Conservation (phyloP, 108 stramenopile genomes). For the Nitzschia putrida region DNA sequence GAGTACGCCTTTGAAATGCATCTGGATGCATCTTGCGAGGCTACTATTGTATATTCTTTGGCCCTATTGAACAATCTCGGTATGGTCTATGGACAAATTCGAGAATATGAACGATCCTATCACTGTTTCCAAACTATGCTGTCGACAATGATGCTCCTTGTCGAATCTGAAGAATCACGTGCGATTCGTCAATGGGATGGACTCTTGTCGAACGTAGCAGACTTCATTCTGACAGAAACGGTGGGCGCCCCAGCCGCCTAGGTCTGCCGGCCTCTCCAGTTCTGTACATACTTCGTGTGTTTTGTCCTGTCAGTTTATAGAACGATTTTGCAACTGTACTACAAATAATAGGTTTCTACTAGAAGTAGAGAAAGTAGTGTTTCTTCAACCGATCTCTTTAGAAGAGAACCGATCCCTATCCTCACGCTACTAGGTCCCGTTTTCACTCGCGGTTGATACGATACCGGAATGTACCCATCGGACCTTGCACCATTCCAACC, state of each 20-base stretch:
- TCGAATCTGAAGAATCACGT: slow-evolving; percentile 25
- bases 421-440: no score
- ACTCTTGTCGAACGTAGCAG: slow-evolving; percentile 21
- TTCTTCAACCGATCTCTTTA: no score
- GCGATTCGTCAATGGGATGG: slow-evolving; percentile 27
- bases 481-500: no score
- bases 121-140: slow-evolving; percentile 29
- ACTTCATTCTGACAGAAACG: slow-evolving; percentile 3
- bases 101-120: slow-evolving; percentile 13
- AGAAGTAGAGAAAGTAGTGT: no score
- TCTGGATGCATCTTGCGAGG: slow-evolving; percentile 25
- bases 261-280: background rate
- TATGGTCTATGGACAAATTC: slow-evolving; percentile 8
- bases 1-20: slow-evolving; percentile 29
- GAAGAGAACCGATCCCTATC: no score
- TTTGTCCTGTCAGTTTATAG: no score
- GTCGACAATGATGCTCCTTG: slow-evolving; percentile 28
- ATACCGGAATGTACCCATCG: no score
- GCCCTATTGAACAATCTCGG: slow-evolving; percentile 32
- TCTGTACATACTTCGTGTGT: no score
- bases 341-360: no score
- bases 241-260: slow-evolving; percentile 23
- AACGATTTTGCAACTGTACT: no score
- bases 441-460: no score
- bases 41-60: slow-evolving; percentile 19